phyloP scores from a whole-genome alignment of 2,329 filamentous ascomycete species.

The Pseudogymnoascus sp. region DNA sequence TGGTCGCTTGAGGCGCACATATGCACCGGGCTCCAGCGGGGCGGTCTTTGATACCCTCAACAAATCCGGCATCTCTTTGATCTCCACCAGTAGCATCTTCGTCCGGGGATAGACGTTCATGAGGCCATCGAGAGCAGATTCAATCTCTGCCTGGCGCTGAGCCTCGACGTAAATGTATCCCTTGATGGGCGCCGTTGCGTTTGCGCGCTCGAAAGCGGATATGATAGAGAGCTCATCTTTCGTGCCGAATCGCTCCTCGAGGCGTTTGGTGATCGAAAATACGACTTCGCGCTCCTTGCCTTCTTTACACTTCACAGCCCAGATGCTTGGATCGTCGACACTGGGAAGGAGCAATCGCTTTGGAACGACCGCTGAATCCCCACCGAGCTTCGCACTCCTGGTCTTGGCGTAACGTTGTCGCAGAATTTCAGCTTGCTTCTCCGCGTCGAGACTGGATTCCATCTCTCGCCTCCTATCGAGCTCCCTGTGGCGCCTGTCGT shows the following conservation, averaged over 20 bases:
- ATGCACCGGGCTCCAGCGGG: constrained; percentile 77
- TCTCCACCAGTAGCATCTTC: constrained; percentile 81
- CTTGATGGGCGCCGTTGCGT: constrained; percentile 72
- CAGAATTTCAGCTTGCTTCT: constrained; percentile 82
- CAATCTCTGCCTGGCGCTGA: constrained; percentile 76
- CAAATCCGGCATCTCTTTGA: constrained; percentile 98
- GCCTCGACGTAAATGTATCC: constrained; percentile 96
- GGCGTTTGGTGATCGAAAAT: constrained; percentile 78
- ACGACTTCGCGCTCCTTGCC: constrained; percentile 93
- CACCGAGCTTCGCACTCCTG: constrained; percentile 58
- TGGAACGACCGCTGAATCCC: constrained; percentile 71
- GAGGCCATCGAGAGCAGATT: constrained; percentile 74
- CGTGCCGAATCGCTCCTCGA: constrained; percentile 71
- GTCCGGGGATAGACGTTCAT: constrained; percentile 84
- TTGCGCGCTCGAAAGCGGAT: constrained; percentile 84
- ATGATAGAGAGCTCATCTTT: constrained; percentile 80
- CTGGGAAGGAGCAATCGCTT: constrained; percentile 83
- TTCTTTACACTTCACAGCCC: constrained; percentile 86
- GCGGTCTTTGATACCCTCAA: constrained; percentile 83
- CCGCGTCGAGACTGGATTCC: constrained; percentile 81
- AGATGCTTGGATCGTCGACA: constrained; percentile 93
- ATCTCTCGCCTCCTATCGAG: constrained; percentile 87
- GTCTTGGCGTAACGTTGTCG: constrained; percentile 83
- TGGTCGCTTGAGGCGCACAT: constrained; percentile 78
- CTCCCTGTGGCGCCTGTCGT: constrained; percentile 89